Base-by-base conservation (phyloP, 73 alveolate genomes). In the Blepharisma stoltei region DNA sequence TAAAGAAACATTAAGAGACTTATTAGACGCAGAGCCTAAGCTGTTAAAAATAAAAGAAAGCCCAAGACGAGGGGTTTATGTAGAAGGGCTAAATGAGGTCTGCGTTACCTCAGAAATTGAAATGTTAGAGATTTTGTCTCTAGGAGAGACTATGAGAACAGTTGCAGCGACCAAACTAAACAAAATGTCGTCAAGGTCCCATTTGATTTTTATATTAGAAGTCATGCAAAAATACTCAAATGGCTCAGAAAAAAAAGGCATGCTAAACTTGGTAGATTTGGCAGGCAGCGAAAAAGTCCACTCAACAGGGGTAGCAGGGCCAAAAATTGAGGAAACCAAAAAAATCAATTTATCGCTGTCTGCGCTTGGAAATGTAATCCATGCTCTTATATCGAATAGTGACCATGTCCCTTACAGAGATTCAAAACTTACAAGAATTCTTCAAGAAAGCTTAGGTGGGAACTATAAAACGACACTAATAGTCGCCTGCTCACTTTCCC, bases 251-350 rank as follows among this genome's bases (percentile, higher is more conserved):
- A 85, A 88, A 81, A 78, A 80, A 73, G 95, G 95, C 20, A 80
- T 68, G 20, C 81, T 88, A 77, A 88, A 88, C 84, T 80, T 88
- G 54, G 89, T 88, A 6, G 95, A 88, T 75, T 70, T 88, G 43
- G 95, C 95, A 6, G 95, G 95, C 14, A 86, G 93, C 48, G 95
- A 88, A 85, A 88, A 88, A 76, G 93, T 88, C 5, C 71, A 88
- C 27, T 83, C 81, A 55, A 88, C 90, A 9, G 95, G 95, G 6
- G 95, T 88, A 11, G 70, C 83, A 0, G 95, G 95, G 0, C 90
- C 78, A 49, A 78, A 88, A 5, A 79, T 88, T 38, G 95, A 88
- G 78, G 95, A 88, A 76, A 89, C 95, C 27, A 88, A 78, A 68
- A 88, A 88, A 88, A 88, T 88, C 54, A 88, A 88, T 77, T 84